Evolutionary conservation across 2,329 filamentous ascomycete species (phyloP).

Genomic region (Aspergillus pseudoglaucus): DNA sequence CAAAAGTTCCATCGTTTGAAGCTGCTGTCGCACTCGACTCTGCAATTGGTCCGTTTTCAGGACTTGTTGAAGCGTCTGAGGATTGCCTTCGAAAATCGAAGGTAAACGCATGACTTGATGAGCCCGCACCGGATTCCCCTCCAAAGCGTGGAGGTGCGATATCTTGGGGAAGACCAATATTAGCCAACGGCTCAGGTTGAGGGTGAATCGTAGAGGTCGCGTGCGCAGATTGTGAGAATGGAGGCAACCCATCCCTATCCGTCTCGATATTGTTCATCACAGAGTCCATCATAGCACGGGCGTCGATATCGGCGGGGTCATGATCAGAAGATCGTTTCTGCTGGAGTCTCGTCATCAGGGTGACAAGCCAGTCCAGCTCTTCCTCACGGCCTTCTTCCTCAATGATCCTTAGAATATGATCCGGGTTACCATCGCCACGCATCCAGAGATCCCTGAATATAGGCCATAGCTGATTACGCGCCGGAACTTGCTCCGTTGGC

Average conservation of each 20-base stretch:
- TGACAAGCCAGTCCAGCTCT: slow-evolving; percentile 54
- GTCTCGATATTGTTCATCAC: not conserved
- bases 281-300: not conserved
- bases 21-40: not conserved
- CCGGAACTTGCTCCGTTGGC: not conserved
- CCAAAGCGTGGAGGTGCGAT: not conserved
- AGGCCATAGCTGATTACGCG: slow-evolving; percentile 24
- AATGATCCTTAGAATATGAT: slow-evolving; percentile 56
- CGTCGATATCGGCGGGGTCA: not conserved
- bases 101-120: slow-evolving; percentile 1
- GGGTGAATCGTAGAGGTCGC: not conserved
- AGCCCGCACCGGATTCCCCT: not conserved
- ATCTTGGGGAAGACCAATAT: slow-evolving; percentile 1
- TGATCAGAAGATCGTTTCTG: slow-evolving; percentile 4
- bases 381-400: slow-evolving; percentile 54
- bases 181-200: not conserved
- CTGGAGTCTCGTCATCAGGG: slow-evolving; percentile 41
- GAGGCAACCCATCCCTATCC: not conserved
- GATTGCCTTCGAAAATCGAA: slow-evolving; percentile 1
- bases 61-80: not conserved
- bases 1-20: not conserved
- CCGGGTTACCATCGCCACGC: slow-evolving; percentile 54
- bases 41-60: not conserved
- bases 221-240: not conserved
- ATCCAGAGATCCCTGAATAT: slow-evolving; percentile 52